These are phyloP conservation scores for Allomyces javanicus DNA, from an alignment of 192 early-diverging fungal species.

Conservation along the genomic window DNA sequence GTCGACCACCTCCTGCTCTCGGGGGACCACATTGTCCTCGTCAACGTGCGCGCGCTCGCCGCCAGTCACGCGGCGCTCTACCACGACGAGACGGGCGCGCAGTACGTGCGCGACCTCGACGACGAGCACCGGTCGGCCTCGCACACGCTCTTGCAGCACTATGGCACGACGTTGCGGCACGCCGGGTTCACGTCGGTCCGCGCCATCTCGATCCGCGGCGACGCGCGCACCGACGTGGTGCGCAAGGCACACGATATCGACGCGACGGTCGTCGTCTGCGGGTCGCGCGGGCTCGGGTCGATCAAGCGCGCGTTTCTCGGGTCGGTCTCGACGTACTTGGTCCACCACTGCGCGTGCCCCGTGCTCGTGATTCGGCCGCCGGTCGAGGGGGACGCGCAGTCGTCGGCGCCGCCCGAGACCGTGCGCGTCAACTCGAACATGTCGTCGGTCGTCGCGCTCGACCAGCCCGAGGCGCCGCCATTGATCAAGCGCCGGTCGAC, in stretches of 20 bases:
- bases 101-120: background rate
- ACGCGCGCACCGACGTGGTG: background rate
- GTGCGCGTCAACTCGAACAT: background rate
- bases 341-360: conserved; percentile 3
- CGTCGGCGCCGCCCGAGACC: background rate
- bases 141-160: background rate
- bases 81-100: background rate
- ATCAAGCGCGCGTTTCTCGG: conserved; percentile 5
- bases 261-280: conserved; percentile 4
- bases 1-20: background rate
- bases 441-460: background rate
- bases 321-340: conserved; percentile 5
- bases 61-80: background rate
- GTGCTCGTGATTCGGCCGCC: conserved; percentile 7
- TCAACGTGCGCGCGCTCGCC: background rate
- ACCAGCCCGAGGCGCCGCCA: no score
- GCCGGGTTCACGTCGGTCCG: background rate
- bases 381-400: background rate
- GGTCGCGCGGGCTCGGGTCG: conserved; percentile 5
- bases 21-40: background rate
- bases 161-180: background rate
- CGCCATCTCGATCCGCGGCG: conserved; percentile 1
- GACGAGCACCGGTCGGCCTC: background rate
- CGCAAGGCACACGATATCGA: background rate
- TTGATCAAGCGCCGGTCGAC: no score